Conservation (phyloP, 148 eudicot species). For the Drosera capensis region DNA sequence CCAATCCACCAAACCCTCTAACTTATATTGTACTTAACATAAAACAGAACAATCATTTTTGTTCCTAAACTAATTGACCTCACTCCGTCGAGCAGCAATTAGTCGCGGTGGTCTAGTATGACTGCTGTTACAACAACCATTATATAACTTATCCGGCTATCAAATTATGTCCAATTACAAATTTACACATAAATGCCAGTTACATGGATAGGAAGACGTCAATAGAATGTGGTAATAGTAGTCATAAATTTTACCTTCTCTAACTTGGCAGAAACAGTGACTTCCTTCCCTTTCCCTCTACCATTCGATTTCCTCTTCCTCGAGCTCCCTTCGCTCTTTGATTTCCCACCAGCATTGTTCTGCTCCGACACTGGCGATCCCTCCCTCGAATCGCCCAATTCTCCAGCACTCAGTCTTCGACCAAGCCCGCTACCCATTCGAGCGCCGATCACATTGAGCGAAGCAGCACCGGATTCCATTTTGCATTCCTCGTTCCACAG, state of each 20-base stretch:
- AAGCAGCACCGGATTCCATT: slow-evolving; percentile 4
- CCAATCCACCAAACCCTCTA: too few relatives aligned
- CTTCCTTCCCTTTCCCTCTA: slow-evolving; percentile 37
- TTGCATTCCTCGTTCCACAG: background rate
- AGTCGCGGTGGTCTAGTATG: too few relatives aligned
- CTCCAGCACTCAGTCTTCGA: too few relatives aligned
- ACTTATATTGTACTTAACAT: too few relatives aligned
- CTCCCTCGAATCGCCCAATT: slow-evolving; percentile 47
- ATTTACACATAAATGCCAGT: too few relatives aligned
- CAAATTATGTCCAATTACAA: background rate
- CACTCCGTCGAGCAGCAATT: too few relatives aligned
- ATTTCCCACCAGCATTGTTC: slow-evolving; percentile 37
- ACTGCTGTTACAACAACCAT: too few relatives aligned
- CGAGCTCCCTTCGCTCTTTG: slow-evolving; percentile 27
- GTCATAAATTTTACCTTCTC: slow-evolving; percentile 9
- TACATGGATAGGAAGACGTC: too few relatives aligned
- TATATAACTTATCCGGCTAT: background rate
- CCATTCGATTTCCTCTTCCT: slow-evolving; percentile 59
- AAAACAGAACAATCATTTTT: too few relatives aligned
- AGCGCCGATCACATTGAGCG: too few relatives aligned
- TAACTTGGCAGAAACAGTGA: slow-evolving; percentile 7
- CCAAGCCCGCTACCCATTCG: slow-evolving; percentile 12
- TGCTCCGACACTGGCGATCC: slow-evolving; percentile 74
- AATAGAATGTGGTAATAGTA: too few relatives aligned
- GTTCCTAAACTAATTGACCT: too few relatives aligned